These are phyloP conservation scores for Proliferodiscus dingleyae DNA, from an alignment of 2,329 filamentous ascomycete genomes.

Conservation along the genomic window DNA sequence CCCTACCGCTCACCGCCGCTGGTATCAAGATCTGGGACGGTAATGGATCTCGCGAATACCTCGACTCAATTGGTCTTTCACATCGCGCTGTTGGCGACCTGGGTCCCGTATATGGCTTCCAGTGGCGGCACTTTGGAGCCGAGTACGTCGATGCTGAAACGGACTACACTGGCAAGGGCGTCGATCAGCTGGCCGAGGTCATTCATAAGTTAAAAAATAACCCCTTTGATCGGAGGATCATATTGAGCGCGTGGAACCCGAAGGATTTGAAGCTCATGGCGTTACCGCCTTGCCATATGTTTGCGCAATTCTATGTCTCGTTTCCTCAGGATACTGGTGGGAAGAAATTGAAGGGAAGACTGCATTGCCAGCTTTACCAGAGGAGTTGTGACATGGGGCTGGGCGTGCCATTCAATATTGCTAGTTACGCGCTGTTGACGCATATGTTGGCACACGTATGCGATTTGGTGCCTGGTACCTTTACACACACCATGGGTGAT, in stretches of 20 bases:
- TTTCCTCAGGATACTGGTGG: constrained; percentile 23
- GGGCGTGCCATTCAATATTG: constrained; percentile 94
- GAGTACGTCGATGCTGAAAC: constrained; percentile 73
- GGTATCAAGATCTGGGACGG: constrained; percentile 98
- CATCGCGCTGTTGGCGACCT: constrained; percentile 85
- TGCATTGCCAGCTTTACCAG: constrained; percentile 91
- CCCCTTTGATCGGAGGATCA: constrained; percentile 85
- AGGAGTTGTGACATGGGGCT: constrained; percentile 95
- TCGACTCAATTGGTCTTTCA: constrained; percentile 76
- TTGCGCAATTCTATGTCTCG: constrained; percentile 73
- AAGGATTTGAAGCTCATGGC: constrained; percentile 83
- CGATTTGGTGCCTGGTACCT: constrained; percentile 75
- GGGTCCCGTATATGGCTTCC: constrained; percentile 95
- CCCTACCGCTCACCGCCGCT: constrained; percentile 66
- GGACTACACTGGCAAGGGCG: constrained; percentile 83
- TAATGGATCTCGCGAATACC: constrained; percentile 85
- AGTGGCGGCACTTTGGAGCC: constrained; percentile 97
- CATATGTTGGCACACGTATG: constrained; percentile 92
- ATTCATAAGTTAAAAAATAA: constrained; percentile 76
- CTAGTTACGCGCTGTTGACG: constrained; percentile 85
- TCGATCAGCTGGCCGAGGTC: constrained; percentile 91
- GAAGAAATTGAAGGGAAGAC: constrained; percentile 53
- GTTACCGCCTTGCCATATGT: constrained; percentile 93
- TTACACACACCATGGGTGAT: constrained; percentile 96
- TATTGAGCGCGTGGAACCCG: constrained; percentile 92